phyloP scores from a whole-genome alignment of 1,284 basidiomycete genomes.

The Neolentinus lepideus region DNA sequence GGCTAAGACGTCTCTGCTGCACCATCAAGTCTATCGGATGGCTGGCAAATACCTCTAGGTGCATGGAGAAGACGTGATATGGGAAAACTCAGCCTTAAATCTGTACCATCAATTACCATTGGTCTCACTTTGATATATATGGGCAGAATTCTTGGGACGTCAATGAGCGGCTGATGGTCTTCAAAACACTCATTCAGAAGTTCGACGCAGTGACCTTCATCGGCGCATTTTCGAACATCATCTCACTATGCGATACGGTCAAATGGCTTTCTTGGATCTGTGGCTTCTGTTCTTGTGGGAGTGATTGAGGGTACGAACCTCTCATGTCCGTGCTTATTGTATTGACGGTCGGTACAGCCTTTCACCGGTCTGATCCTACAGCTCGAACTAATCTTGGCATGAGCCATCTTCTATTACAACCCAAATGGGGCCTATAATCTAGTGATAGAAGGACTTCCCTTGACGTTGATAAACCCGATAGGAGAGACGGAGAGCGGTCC shows the following conservation, averaged over 20 bases:
- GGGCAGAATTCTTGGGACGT: slow-evolving; percentile 47
- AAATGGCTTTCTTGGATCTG: slow-evolving; percentile 76
- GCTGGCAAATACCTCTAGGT: slow-evolving; percentile 54
- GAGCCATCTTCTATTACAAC: too few species aligned
- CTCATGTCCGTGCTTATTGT: too few species aligned
- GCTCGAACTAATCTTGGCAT: too few species aligned
- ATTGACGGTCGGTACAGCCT: too few species aligned
- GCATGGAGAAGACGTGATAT: slow-evolving; percentile 75
- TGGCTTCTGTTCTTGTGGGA: slow-evolving; percentile 47
- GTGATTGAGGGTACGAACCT: slow-evolving; percentile 87
- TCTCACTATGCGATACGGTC: slow-evolving; percentile 49
- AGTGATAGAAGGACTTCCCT: too few species aligned
- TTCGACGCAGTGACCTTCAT: slow-evolving; percentile 60
- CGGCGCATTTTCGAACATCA: slow-evolving; percentile 72
- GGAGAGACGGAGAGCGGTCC: too few species aligned
- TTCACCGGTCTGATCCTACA: too few species aligned
- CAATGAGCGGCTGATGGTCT: not conserved
- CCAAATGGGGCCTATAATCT: too few species aligned
- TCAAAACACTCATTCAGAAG: not conserved
- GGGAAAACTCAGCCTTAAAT: slow-evolving; percentile 78
- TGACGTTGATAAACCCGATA: too few species aligned
- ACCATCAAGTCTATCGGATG: slow-evolving; percentile 69
- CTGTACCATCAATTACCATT: slow-evolving; percentile 65
- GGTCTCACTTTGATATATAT: slow-evolving; percentile 59
- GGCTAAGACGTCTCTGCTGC: slow-evolving; percentile 54